These are phyloP conservation scores for Poteriospumella lacustris DNA, from an alignment of 108 stramenopile genomes.

Conservation along the genomic window DNA sequence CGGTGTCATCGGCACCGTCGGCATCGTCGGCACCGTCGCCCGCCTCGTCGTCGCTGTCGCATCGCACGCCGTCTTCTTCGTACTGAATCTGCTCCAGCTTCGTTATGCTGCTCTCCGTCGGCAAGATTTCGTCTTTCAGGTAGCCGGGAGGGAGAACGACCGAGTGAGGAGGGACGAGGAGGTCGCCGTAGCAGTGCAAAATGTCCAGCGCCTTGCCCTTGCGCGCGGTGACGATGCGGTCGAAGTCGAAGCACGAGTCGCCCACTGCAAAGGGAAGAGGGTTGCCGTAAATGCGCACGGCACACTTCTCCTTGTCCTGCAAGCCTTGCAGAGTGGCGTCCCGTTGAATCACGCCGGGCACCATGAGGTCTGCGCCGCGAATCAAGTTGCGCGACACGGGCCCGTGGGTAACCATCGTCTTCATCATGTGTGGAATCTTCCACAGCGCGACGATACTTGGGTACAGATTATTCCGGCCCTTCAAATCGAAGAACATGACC, in stretches of 20 bases:
- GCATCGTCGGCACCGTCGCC: too few relatives aligned
- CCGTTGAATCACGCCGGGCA: not conserved
- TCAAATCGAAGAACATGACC: not conserved
- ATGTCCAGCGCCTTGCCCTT: constrained; percentile 20
- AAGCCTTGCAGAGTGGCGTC: not conserved
- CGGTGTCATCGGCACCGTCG: too few relatives aligned
- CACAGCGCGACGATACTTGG: not conserved
- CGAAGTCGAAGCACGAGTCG: not conserved
- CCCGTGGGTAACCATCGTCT: not conserved
- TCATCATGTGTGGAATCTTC: not conserved
- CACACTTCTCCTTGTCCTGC: not conserved
- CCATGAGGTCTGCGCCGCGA: constrained; percentile 19
- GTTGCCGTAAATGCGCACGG: not conserved
- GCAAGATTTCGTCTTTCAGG: too few relatives aligned
- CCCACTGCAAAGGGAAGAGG: constrained; percentile 29
- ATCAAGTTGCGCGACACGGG: constrained; percentile 14
- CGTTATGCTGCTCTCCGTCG: too few relatives aligned
- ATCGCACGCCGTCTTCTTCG: too few relatives aligned
- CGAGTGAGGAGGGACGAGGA: too few relatives aligned
- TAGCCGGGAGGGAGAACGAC: too few relatives aligned
- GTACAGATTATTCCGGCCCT: not conserved
- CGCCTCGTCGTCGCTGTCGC: too few relatives aligned
- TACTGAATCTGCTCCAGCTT: too few relatives aligned
- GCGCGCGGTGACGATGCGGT: not conserved
- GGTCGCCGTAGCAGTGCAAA: constrained; percentile 1